Percentiles rank a stretch among this genome's conserved stretches.
These are phyloP conservation scores for Capsicum rhomboideum DNA, from an alignment of 257 asterid species.

Conservation along the genomic window DNA sequence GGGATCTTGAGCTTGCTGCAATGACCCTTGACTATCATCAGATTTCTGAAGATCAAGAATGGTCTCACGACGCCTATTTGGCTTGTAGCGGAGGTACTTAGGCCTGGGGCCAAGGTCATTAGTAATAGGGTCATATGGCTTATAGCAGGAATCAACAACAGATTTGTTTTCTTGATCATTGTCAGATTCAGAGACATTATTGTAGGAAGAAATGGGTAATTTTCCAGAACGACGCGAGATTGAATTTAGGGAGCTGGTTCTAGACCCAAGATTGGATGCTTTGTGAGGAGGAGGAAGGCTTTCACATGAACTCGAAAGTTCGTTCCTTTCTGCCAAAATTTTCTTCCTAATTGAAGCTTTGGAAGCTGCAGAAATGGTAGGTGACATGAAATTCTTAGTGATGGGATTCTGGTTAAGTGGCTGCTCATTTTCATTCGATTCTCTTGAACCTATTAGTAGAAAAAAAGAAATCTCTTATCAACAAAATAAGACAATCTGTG, in stretches of 20 bases:
- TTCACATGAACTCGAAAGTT: conserved; percentile 12
- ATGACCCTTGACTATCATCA: conserved; percentile 20
- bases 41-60: conserved; percentile 12
- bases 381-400: conserved; percentile 46
- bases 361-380: conserved; percentile 57
- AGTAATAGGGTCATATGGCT: conserved; percentile 45
- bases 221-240: neutral
- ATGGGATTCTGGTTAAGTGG: conserved; percentile 15
- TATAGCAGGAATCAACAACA: conserved; percentile 20
- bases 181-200: conserved; percentile 12
- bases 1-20: conserved; percentile 12
- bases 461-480: neutral
- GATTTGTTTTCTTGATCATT: conserved; percentile 13
- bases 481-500: neutral
- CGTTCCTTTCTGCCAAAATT: conserved; percentile 46
- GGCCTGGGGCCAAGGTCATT: conserved; percentile 69
- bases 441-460: conserved; percentile 27
- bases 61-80: conserved; percentile 39
- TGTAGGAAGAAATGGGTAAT: neutral
- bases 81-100: conserved; percentile 57
- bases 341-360: conserved; percentile 43
- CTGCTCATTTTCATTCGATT: conserved; percentile 51
- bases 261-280: conserved; percentile 2
- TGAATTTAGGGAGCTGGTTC: neutral
- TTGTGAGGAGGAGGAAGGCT: neutral